Percentiles rank a stretch among this genome's conserved stretches.
Evolutionary conservation across 257 asterid species (phyloP).

Genomic region (Nicotiana tabacum): DNA sequence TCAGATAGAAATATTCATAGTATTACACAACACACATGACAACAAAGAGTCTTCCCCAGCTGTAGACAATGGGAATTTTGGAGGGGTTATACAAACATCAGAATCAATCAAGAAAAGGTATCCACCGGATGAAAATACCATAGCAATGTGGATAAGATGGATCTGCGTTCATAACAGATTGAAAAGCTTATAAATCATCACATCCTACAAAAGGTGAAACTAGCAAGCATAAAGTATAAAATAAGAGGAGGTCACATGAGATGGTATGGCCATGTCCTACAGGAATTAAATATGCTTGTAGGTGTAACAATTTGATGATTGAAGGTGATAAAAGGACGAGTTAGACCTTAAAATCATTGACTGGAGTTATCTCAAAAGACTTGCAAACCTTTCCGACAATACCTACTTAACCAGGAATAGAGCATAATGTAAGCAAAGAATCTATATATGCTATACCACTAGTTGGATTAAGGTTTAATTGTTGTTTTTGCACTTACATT

Average conservation of each 20-base stretch:
- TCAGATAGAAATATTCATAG: not conserved
- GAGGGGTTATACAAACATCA: not conserved
- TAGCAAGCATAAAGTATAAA: not conserved
- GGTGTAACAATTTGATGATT: not conserved
- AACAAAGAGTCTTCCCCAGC: not conserved
- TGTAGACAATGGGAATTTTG: not conserved
- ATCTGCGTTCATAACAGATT: not conserved
- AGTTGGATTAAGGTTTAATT: not conserved
- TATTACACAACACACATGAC: not conserved
- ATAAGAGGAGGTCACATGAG: not conserved
- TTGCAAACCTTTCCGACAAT: not conserved
- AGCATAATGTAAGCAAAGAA: not conserved
- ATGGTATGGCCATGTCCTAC: not conserved
- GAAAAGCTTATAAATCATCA: not conserved
- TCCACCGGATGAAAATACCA: not conserved
- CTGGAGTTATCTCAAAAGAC: not conserved
- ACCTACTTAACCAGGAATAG: not conserved
- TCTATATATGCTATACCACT: not conserved
- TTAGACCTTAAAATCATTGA: not conserved
- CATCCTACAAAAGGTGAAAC: not conserved
- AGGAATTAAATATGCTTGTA: not conserved
- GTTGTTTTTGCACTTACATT: not conserved
- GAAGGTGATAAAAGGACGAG: not conserved
- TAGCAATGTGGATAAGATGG: not conserved
- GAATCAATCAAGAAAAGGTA: not conserved